Evolutionary conservation across 371 early-diverging fungal genomes (phyloP), one percentile per base, ranked within the genome.

Genomic region (Zychaea mexicana): DNA sequence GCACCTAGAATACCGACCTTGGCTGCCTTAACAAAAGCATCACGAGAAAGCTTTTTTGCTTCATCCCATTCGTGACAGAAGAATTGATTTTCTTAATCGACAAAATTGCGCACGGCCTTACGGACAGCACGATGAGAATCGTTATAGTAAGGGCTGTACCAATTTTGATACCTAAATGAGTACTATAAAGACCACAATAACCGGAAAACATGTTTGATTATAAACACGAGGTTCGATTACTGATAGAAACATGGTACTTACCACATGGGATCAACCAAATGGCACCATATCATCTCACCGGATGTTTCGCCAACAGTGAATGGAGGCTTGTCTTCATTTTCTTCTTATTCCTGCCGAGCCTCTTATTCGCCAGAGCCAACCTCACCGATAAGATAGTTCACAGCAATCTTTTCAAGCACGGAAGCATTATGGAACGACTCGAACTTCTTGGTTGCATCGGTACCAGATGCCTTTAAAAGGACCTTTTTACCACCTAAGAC

Each of bases 401-500:
- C 70, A 28, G 83, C 84, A n/a, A 85, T 74, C 60, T 85, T 79
- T 69, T 85, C 80, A 60, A 90, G 76, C 26, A 88, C 80, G 30
- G 79, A 57, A 36, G 67, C 66, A 27, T 88, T 89, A 76, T 96
- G 95, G 72, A 95, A 92, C 47, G 88, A 83, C 57, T 92, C 89
- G 73, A 96, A 96, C 74, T 94, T 90, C 73, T 94, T 92, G 36
- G 92, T 83, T 33, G 95, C 94, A 71, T 97, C 96, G 19, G 72
- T 85, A 33, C 97, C 97, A 32, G 91, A 93, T 30, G 88, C 88
- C 73, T 90, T 91, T 33, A 92, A 61, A 5, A 93, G 72, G 53
- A 93, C 85, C 73, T 92, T 85, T 66, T 84, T 81, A 19, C 82
- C 82, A 26, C 77, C 67, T 67, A 53, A n/a, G n/a, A n/a, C n/a